These are phyloP conservation scores for Globisporangium polare DNA, from an alignment of 352 stramenopile species.

Conservation along the genomic window DNA sequence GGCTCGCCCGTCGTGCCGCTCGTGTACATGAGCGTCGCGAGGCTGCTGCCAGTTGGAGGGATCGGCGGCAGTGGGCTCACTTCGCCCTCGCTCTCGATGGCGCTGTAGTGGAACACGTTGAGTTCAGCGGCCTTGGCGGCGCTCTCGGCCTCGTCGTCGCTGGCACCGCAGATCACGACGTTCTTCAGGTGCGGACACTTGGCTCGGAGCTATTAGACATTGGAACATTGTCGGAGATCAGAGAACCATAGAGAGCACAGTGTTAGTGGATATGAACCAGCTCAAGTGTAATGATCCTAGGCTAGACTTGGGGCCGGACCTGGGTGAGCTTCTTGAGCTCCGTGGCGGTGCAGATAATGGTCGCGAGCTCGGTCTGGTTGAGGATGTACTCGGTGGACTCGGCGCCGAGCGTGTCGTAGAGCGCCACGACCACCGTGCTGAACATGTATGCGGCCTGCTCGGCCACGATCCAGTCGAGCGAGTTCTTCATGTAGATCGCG, in stretches of 20 bases:
- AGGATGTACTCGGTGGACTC: slow-evolving; percentile 75
- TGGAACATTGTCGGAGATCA: neutral
- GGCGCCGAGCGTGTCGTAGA: slow-evolving; percentile 78
- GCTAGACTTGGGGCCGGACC: slow-evolving; percentile 3
- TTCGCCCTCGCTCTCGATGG: slow-evolving; percentile 37
- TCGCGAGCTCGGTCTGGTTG: slow-evolving; percentile 68
- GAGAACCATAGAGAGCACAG: neutral
- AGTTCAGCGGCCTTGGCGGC: slow-evolving; percentile 29
- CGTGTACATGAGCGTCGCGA: slow-evolving; percentile 95
- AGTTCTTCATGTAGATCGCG: slow-evolving; percentile 97
- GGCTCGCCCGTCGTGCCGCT: slow-evolving; percentile 95
- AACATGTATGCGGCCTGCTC: slow-evolving; percentile 82
- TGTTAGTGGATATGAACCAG: neutral
- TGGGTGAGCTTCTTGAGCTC: slow-evolving; percentile 49
- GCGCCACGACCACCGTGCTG: slow-evolving; percentile 39
- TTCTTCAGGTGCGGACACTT: slow-evolving; percentile 48
- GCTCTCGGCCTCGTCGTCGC: slow-evolving; percentile 33
- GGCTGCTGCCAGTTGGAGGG: slow-evolving; percentile 44
- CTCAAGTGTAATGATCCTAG: neutral
- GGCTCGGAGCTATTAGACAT: slow-evolving; percentile 18
- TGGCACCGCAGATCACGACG: slow-evolving; percentile 36
- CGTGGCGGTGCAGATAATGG: slow-evolving; percentile 54
- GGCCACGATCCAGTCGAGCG: slow-evolving; percentile 92
- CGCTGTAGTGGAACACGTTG: slow-evolving; percentile 33
- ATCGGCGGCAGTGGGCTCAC: slow-evolving; percentile 23